Evolutionary conservation across 805 yeast genomes (phyloP).

Genomic region (Candida coquimbonensis): DNA sequence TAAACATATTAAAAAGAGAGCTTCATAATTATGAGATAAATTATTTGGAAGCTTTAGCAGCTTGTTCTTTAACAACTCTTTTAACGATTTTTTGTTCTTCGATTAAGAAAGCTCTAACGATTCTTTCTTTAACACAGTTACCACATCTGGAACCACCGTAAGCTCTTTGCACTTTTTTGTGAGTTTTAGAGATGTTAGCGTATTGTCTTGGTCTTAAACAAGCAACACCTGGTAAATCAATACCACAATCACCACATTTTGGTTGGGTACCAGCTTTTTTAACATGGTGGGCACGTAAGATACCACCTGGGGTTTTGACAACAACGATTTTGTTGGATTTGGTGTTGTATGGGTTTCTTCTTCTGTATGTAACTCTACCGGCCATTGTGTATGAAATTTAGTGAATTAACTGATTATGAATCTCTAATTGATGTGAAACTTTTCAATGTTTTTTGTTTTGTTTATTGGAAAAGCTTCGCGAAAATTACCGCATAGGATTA

Average conservation of each 20-base stretch:
- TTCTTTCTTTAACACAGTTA: constrained; percentile 98
- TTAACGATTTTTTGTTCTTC: constrained; percentile 99
- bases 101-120: constrained; percentile 98
- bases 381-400: constrained; percentile 58
- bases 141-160: constrained; percentile 99
- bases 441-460: neutral
- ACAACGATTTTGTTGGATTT: constrained; percentile 99
- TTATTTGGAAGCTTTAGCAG: constrained; percentile 70
- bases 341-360: constrained; percentile 99
- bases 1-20: neutral
- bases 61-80: constrained; percentile 96
- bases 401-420: neutral
- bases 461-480: neutral
- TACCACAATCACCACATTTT: constrained; percentile 80
- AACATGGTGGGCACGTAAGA: constrained; percentile 95
- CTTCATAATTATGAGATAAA: neutral
- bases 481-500: neutral
- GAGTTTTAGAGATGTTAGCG: constrained; percentile 91
- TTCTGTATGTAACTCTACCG: constrained; percentile 98
- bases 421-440: neutral
- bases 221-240: constrained; percentile 78
- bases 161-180: constrained; percentile 98
- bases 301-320: constrained; percentile 99
- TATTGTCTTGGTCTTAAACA: constrained; percentile 97
- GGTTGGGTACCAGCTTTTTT: constrained; percentile 80